Percentiles rank a stretch among this genome's conserved stretches.
These are phyloP conservation scores for Eremochloa ophiuroides DNA, from an alignment of 176 grass and related monocot genomes.

Conservation along the genomic window DNA sequence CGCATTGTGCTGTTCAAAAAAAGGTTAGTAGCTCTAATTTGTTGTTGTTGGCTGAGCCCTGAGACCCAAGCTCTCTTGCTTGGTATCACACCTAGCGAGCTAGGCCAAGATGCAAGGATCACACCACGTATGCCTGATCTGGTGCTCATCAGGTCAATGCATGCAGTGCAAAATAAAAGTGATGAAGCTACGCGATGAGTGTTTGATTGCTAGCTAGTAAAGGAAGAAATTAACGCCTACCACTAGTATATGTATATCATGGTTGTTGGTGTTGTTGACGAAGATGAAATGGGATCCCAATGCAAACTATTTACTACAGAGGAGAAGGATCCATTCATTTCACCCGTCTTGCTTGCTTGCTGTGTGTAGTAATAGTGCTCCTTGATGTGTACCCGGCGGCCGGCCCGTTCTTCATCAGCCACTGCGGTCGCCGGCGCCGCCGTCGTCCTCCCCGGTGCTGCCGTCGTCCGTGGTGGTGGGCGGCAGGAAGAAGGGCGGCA, in stretches of 20 bases:
- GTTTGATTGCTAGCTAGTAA: background rate
- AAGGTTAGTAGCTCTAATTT: background rate
- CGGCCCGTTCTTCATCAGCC: background rate
- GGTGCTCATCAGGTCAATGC: background rate
- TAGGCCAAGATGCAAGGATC: background rate
- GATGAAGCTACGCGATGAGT: background rate
- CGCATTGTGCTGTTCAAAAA: background rate
- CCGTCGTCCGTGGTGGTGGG: background rate
- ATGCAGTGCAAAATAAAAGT: background rate
- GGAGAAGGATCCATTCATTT: background rate
- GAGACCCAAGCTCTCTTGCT: background rate
- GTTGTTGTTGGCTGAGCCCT: background rate
- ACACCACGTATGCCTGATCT: background rate
- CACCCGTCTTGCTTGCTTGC: background rate
- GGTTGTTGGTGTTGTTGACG: background rate
- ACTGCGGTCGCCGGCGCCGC: background rate
- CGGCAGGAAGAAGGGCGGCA: constrained; percentile 49
- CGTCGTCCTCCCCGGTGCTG: background rate
- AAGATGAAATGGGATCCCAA: background rate
- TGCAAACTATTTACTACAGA: background rate
- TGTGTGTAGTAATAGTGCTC: background rate
- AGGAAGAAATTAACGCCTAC: background rate
- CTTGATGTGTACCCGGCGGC: background rate
- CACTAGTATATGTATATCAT: background rate
- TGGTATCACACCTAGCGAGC: background rate